Evolutionary conservation across 179 eudicot genomes (phyloP), one percentile per base, ranked within the genome.

Genomic region (Monotropa hypopitys): DNA sequence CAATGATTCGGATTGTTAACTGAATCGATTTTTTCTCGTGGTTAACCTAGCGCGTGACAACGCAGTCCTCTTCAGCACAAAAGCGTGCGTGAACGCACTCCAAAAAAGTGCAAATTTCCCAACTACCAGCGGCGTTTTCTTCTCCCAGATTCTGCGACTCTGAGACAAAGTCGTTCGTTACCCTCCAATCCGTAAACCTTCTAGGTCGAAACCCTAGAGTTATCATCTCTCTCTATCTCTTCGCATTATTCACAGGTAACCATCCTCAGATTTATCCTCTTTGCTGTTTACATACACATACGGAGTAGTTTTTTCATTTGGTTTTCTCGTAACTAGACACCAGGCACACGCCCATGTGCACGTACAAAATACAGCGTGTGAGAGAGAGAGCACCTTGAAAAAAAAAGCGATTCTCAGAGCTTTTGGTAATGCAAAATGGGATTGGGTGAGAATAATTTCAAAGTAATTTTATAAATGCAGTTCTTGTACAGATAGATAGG

Each of bases 141-240:
- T 30, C 59, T 26, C 35, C 23, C 33, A 45, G 20, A 23, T n/a
- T n/a, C n/a, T n/a, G n/a, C n/a, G n/a, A n/a, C n/a, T n/a, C n/a
- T n/a, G 53, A 23, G 35, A 21, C 9, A 70, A 40, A 46, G 74
- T 13, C 57, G 62, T 49, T 76, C 71, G 51, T 63, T 76, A 30
- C 61, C 8, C 26, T 76, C 73, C 73, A 47, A 62, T 5, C 62
- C 75, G 8, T 18, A 63, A 63, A 30, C 62, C 46, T 16, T 38
- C 71, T 62, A 59, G 57, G 20, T 63, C 57, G 13, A 76, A 76
- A 76, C 79, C 79, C 78, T 76, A 76, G 78, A 62, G 62, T 62
- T 71, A 2, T 45, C 71, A 18, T 59, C 65, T 35, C 21, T 73
- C 18, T 38, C 53, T 59, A 45, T 54, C 43, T 75, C 40, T 20